Conservation (phyloP, 1,284 basidiomycete species). For the Austropuccinia psidii region DNA sequence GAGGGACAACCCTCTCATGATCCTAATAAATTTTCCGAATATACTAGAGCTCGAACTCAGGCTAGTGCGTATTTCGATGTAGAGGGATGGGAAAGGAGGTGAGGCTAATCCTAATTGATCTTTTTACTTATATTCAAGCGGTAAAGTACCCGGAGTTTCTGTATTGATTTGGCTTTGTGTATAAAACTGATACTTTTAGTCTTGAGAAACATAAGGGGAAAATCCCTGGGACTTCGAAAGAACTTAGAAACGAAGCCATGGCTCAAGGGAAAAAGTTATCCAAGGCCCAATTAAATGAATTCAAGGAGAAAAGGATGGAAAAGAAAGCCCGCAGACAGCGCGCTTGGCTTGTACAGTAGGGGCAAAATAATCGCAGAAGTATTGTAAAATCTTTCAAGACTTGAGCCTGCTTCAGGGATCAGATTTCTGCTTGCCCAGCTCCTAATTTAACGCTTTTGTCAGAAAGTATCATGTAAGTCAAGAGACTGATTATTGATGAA, state of each 20-base stretch:
- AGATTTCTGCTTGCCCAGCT: no score
- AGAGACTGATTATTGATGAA: no score
- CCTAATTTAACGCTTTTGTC: no score
- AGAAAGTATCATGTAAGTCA: no score
- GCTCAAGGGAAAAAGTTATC: conserved; percentile 12
- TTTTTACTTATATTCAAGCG: neutral
- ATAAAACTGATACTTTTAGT: neutral
- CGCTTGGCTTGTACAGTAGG: conserved; percentile 15
- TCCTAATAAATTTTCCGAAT: conserved; percentile 13
- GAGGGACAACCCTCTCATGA: conserved; percentile 10
- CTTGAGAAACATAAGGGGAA: conserved; percentile 23
- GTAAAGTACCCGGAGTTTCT: no score
- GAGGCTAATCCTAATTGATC: neutral
- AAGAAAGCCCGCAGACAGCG: conserved; percentile 8
- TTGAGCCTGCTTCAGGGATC: neutral
- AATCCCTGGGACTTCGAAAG: neutral
- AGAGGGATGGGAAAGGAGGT: conserved; percentile 32
- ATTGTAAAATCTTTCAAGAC: neutral
- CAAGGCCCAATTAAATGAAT: conserved; percentile 4
- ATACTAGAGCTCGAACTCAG: conserved; percentile 1
- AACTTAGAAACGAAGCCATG: neutral
- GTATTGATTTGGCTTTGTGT: no score
- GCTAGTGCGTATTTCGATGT: conserved; percentile 29
- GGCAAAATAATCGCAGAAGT: neutral
- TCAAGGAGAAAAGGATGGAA: conserved; percentile 18